A percentile compares a stretch with the other conserved stretches of the same genome.
phyloP scores from a whole-genome alignment of 805 yeast species.

The Myxozyma neglecta region DNA sequence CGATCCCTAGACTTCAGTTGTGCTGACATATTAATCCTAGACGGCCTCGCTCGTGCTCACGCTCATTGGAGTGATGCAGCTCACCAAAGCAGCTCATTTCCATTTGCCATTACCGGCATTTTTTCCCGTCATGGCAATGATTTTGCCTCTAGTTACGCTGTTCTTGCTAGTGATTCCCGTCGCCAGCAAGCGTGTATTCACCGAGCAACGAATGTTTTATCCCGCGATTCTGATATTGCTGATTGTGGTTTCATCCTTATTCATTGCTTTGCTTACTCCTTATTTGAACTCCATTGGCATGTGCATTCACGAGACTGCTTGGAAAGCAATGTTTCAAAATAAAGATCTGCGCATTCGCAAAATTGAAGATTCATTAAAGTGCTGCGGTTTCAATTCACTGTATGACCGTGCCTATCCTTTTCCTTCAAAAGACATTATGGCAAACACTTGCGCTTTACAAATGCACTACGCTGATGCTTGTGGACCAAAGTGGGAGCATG shows the following conservation, averaged over 20 bases:
- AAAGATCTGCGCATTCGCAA: conserved; percentile 9
- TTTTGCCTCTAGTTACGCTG: conserved; percentile 13
- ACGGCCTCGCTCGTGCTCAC: conserved; percentile 23
- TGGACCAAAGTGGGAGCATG: conserved; percentile 16
- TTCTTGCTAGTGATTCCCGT: conserved; percentile 18
- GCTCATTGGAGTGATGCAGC: conserved; percentile 28
- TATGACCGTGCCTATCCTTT: conserved; percentile 26
- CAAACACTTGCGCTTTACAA: conserved; percentile 20
- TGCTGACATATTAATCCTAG: neutral
- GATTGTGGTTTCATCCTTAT: conserved; percentile 12
- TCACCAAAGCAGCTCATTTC: conserved; percentile 25
- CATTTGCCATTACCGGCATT: conserved; percentile 16
- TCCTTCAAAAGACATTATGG: conserved; percentile 2
- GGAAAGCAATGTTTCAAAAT: conserved; percentile 9
- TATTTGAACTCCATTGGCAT: conserved; percentile 12
- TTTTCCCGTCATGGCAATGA: conserved; percentile 22
- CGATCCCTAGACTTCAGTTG: neutral
- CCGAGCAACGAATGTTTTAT: conserved; percentile 13
- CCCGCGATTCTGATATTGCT: conserved; percentile 15
- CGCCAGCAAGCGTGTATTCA: conserved; percentile 17
- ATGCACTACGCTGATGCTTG: conserved; percentile 20
- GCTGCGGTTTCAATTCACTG: conserved; percentile 25
- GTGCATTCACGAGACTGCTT: conserved; percentile 21
- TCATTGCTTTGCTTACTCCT: conserved; percentile 22
- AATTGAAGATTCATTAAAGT: conserved; percentile 19